Conservation (phyloP, 2,329 filamentous ascomycete species). For the Xylaria sp. region DNA sequence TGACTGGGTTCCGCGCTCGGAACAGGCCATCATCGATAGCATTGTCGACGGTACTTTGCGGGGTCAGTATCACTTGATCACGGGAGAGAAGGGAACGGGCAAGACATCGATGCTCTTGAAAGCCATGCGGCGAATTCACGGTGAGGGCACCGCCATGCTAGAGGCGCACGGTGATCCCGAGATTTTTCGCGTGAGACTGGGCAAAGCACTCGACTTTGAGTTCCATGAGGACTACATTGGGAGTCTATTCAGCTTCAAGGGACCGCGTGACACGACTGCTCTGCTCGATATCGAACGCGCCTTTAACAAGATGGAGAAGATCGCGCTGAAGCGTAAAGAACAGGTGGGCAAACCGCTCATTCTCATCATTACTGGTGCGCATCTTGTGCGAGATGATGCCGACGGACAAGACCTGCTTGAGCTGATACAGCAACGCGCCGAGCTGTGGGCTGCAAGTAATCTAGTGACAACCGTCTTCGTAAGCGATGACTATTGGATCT, state of each 20-base stretch:
- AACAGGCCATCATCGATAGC: conserved; percentile 77
- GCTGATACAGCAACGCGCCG: conserved; percentile 89
- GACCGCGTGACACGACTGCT: conserved; percentile 87
- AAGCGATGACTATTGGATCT: conserved; percentile 65
- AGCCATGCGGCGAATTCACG: conserved; percentile 88
- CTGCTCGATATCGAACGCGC: conserved; percentile 93
- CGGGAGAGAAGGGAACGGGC: conserved; percentile 93
- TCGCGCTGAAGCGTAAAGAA: conserved; percentile 74
- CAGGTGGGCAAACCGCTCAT: conserved; percentile 72
- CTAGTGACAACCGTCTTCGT: conserved; percentile 66
- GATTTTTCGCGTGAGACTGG: conserved; percentile 89
- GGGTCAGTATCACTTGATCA: conserved; percentile 87
- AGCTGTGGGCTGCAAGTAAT: conserved; percentile 77
- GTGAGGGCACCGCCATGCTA: conserved; percentile 88
- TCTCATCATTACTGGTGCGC: conserved; percentile 89
- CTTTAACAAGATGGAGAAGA: conserved; percentile 96
- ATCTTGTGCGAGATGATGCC: conserved; percentile 86
- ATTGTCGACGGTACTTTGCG: conserved; percentile 76
- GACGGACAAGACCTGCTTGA: conserved; percentile 94
- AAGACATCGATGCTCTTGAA: conserved; percentile 95
- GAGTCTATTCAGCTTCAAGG: conserved; percentile 89
- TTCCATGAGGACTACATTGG: conserved; percentile 98
- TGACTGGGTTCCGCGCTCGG: conserved; percentile 73
- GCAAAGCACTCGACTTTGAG: conserved; percentile 92
- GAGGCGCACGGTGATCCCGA: conserved; percentile 93